Evolutionary conservation across 192 early-diverging fungal genomes (phyloP).

Genomic region (Geranomyces michiganensis): DNA sequence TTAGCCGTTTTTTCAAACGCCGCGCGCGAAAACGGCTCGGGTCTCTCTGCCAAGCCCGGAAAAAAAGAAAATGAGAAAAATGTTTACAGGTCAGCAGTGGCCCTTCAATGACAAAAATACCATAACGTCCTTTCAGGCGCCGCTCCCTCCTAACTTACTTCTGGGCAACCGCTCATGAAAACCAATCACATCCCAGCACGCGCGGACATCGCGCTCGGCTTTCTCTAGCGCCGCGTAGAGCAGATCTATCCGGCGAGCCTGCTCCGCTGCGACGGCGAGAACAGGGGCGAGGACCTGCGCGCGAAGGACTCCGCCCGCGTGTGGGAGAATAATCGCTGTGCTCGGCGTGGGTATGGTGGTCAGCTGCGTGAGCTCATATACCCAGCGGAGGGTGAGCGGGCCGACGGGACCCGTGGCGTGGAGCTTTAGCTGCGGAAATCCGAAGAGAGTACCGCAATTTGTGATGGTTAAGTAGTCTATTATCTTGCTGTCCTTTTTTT

Average conservation of each 20-base stretch:
- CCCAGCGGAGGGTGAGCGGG: constrained; percentile 19
- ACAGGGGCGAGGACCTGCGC: constrained; percentile 7
- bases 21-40: constrained; percentile 10
- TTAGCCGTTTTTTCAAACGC: constrained; percentile 11
- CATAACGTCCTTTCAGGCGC: not conserved
- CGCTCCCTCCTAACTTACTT: constrained; percentile 2
- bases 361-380: constrained; percentile 22
- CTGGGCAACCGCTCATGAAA: not conserved
- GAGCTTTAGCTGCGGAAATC: constrained; percentile 4
- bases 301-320: constrained; percentile 21
- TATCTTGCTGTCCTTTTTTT: too few relatives aligned
- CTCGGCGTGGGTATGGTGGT: constrained; percentile 1
- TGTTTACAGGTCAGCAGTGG: too few relatives aligned
- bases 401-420: constrained; percentile 16
- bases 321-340: not conserved
- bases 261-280: constrained; percentile 9
- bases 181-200: constrained; percentile 15
- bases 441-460: too few relatives aligned
- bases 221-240: constrained; percentile 15
- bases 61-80: too few relatives aligned
- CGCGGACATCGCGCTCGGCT: constrained; percentile 22
- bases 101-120: not conserved
- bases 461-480: too few relatives aligned
- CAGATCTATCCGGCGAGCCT: constrained; percentile 12
- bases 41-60: constrained; percentile 5